Evolutionary conservation across 352 stramenopile species (phyloP), one percentile per base, ranked within the genome.

Genomic region (Aphanomyces astaci): DNA sequence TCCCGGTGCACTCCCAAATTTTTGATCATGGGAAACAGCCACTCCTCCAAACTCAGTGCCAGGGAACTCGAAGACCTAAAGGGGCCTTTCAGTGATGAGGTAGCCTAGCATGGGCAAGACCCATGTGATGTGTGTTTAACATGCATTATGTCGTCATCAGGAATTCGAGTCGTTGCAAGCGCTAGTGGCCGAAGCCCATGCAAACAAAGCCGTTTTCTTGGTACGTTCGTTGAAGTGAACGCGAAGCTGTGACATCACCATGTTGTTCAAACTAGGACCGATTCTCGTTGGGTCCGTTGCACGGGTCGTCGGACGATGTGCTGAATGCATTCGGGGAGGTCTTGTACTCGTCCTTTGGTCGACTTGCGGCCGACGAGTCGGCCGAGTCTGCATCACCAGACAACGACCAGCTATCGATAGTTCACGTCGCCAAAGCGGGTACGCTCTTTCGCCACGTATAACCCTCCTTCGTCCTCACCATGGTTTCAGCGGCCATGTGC

Each of bases 1-100:
- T 10, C 48, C 10, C 28, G 1, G 48, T 22, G 48, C 25, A 28
- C 48, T 13, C 25, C 28, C 48, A 24, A 17, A 55, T 15, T 28
- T 15, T 33, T n/a, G 13, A 59, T 59, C 51, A 66, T 68, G 62
- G 62, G 62, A 10, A 68, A 68, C 62, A 68, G 33, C n/a, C 30
- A 68, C 59, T 24, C 10, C 5, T 3, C 17, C 28, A 45, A 59
- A 27, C 24, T 31, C 19, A 59, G 28, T 45, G 62, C 39, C 2
- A 11, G n/a, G 13, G 62, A 68, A 33, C 3, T 68, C 36, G 62
- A 68, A 28, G 43, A 51, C 3, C 33, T 68, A 3, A 92, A 90
- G 73, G 85, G 85, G 0, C 85, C 85, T 0, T 94, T 94, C 65
- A 92, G 85, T 63, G 85, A 94, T 62, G 71, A 85, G 54, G 85